Percentiles rank a stretch among this genome's conserved stretches.
phyloP scores from a whole-genome alignment of 1,284 basidiomycete species.

The Tilletiopsis washingtonensis region DNA sequence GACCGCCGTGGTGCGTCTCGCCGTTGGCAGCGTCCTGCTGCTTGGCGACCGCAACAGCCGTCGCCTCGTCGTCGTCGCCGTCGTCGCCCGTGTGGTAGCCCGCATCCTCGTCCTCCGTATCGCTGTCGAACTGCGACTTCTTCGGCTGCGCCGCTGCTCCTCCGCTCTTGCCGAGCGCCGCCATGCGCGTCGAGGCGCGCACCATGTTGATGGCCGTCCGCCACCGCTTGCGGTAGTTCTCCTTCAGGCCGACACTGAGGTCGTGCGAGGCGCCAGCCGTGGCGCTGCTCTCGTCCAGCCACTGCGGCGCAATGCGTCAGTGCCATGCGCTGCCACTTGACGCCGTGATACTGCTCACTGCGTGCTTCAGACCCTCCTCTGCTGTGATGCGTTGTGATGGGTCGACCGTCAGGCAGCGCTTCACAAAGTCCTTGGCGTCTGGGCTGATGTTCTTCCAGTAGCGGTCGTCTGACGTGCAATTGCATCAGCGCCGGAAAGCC shows the following conservation, averaged over 20 bases:
- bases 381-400: constrained; percentile 67
- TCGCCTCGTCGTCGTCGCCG: too few relatives aligned
- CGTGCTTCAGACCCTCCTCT: constrained; percentile 61
- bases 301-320: constrained; percentile 8
- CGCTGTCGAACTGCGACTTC: too few relatives aligned
- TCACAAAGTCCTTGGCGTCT: constrained; percentile 77
- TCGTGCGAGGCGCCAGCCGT: constrained; percentile 27
- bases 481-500: background rate
- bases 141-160: too few relatives aligned
- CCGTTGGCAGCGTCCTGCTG: too few relatives aligned
- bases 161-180: constrained; percentile 30
- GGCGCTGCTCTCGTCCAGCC: constrained; percentile 27
- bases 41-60: too few relatives aligned
- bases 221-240: constrained; percentile 45
- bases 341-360: constrained; percentile 46
- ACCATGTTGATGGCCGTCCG: constrained; percentile 41
- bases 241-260: constrained; percentile 42
- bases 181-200: constrained; percentile 41
- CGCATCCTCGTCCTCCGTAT: too few relatives aligned
- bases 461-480: constrained; percentile 53
- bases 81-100: too few relatives aligned
- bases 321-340: too few relatives aligned
- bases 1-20: too few relatives aligned
- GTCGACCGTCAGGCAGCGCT: constrained; percentile 64
- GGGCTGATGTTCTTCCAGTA: constrained; percentile 84